Evolutionary conservation across 371 early-diverging fungal genomes (phyloP), one percentile per base, ranked within the genome.

Genomic region (Syncephalastrum monosporum): DNA sequence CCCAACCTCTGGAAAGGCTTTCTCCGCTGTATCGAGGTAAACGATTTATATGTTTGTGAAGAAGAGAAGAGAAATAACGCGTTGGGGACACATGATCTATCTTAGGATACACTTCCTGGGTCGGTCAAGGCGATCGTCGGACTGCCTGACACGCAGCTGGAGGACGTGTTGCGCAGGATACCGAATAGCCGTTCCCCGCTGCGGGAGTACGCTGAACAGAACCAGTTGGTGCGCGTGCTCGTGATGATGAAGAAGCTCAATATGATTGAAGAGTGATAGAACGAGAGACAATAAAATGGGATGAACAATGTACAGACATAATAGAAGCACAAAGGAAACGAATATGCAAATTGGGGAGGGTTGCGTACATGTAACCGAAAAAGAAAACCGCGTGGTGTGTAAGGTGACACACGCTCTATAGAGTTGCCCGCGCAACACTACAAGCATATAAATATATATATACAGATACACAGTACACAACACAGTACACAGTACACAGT

Each of bases 1-100:
- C 75, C 79, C 3, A 83, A 80, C 43, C 72, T 92, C 2, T 91
- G 92, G 91, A 84, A 87, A 58, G 92, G 92, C 16, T 92, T 92
- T 68, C 77, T 90, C n/a, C 75, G 82, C 15, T 89, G 87, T 60
- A 80, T 79, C 48, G 77, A 72, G 65, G 68, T 64, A 68, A 42
- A 43, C 33, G 27, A 19, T 21, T 21, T 21, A 21, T 21, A 21
- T 21, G 21, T 2, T 21, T 21, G 21, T 46, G 4, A 14, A 23
- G 29, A 16, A 13, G 19, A 5, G 33, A 23, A 21, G 29, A 25
- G 42, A 38, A 16, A 47, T 21, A 3, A 38, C 14, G 4, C 7
- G 7, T 16, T 54, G 42, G 15, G 15, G 43, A 44, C 17, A 38
- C 15, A 42, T 48, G 17, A 27, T 15, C 29, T 21, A 19, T 59